Evolutionary conservation across 345 rosid species (phyloP).

Genomic region (Acer yangbiense): DNA sequence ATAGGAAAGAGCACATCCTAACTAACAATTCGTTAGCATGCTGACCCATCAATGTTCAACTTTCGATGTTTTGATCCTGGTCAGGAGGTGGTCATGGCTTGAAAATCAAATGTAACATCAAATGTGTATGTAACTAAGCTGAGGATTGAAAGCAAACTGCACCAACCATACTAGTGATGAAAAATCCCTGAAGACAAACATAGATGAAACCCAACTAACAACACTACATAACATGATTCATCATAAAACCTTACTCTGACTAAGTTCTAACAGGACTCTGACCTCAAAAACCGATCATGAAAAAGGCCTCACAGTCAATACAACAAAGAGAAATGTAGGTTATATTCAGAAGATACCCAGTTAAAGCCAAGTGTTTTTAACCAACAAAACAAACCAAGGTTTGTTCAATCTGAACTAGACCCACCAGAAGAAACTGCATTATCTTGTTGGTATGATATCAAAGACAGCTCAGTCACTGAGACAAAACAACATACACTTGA

Average conservation of each 20-base stretch:
- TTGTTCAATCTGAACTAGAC: constrained; percentile 21
- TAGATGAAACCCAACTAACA: constrained; percentile 2
- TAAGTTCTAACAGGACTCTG: constrained; percentile 23
- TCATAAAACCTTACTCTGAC: constrained; percentile 28
- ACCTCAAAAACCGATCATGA: constrained; percentile 16
- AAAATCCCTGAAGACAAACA: not conserved
- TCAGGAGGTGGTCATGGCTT: not conserved
- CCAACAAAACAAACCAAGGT: constrained; percentile 10
- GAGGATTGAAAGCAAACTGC: constrained; percentile 11
- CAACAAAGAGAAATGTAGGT: constrained; percentile 29
- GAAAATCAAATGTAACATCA: constrained; percentile 6
- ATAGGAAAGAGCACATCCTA: constrained; percentile 21
- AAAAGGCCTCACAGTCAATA: constrained; percentile 19
- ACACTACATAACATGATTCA: constrained; percentile 4
- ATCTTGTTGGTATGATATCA: constrained; percentile 19
- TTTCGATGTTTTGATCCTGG: not conserved
- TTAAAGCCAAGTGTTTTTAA: constrained; percentile 9
- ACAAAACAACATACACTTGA: constrained; percentile 58
- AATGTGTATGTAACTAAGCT: constrained; percentile 1
- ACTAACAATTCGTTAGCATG: constrained; percentile 9
- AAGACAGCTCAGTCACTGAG: constrained; percentile 36
- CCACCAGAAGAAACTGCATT: constrained; percentile 33
- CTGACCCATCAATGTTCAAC: constrained; percentile 13
- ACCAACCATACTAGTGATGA: constrained; percentile 11
- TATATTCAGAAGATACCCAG: not conserved